Base-by-base conservation (phyloP, 2,329 filamentous ascomycete genomes). In the Fonsecaea pedrosoi region DNA sequence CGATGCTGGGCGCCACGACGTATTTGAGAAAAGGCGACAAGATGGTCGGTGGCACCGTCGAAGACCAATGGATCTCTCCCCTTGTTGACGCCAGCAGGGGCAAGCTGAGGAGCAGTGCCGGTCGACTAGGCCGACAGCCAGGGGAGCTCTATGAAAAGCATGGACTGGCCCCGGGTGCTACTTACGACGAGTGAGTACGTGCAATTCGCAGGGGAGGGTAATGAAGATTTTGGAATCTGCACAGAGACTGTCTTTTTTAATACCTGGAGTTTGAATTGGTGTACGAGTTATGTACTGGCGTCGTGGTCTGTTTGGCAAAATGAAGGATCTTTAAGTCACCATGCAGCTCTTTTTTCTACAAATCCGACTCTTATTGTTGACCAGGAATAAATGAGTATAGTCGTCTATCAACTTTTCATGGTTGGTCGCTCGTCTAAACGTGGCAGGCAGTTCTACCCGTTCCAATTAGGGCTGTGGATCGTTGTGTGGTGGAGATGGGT, bases 1-100 rank as follows among this genome's bases (percentile, higher is more conserved):
- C 72, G 1, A 74, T 78, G 5, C 69, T 82, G 25, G 75, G 73
- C 30, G 71, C 72, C 10, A 72, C 65, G 25, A 72, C 66, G 5
- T 69, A 68, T 57, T 48, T 71, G 18, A 67, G 59, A 40, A 69
- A 70, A 58, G 69, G 72, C 9, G 71, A 70, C 54, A 72, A 72
- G 68, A 64, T 67, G 64, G 37, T 70, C 7, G 70, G 71, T 42
- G 71, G 70, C 32, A 68, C 59, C 0, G 69, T 72, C 35, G 61
- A 67, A 2, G 68, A 73, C 54, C 42, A 70, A 54, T 73, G 66
- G 66, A 68, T 73, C 21, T 69, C 65, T 10, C 69, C 69, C 7
- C 55, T 73, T 12, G 56, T 73, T 3, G 72, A 72, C 55, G 72
- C 72, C 12, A 65, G 68, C 25, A 69, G 62, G 25, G 72, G 72